Evolutionary conservation across 768 basidiomycete species (phyloP).

Genomic region (Tephrocybe sp.): DNA sequence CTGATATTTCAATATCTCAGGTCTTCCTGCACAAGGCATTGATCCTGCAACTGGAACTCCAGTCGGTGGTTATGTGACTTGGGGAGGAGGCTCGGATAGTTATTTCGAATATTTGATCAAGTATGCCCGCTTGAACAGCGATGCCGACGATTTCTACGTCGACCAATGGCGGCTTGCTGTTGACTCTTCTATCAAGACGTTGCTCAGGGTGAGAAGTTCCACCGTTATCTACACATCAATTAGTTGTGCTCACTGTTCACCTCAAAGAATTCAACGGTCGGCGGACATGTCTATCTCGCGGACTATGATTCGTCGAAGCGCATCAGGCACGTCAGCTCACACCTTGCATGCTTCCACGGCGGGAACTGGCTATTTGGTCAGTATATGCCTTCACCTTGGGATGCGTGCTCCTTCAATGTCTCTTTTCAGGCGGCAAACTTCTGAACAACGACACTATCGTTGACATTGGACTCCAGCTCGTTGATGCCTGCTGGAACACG

Average conservation of each 20-base stretch:
- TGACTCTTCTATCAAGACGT: conserved; percentile 63
- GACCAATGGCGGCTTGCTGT: conserved; percentile 70
- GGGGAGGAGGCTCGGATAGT: conserved; percentile 75
- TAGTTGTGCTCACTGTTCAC: background rate
- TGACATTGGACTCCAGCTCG: conserved; percentile 55
- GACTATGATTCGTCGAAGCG: conserved; percentile 41
- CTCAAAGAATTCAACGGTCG: conserved; percentile 60
- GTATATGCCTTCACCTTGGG: conserved; percentile 39
- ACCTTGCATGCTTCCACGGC: conserved; percentile 71
- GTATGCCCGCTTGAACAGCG: conserved; percentile 67
- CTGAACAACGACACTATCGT: conserved; percentile 71
- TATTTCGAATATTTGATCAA: conserved; percentile 81
- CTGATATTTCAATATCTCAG: conserved; percentile 21
- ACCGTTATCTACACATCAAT: background rate
- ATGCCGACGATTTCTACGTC: conserved; percentile 52
- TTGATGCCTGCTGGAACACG: conserved; percentile 78
- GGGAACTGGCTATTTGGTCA: conserved; percentile 74
- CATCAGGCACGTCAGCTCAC: conserved; percentile 65
- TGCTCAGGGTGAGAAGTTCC: conserved; percentile 44
- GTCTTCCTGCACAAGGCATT: conserved; percentile 51
- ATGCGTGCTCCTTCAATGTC: conserved; percentile 33
- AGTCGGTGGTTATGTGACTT: conserved; percentile 52
- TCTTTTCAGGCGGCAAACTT: conserved; percentile 54
- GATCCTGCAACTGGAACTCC: conserved; percentile 46
- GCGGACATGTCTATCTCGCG: conserved; percentile 58